Evolutionary conservation across 169 alveolate genomes (phyloP).

Genomic region (Theileria luwenshuni): DNA sequence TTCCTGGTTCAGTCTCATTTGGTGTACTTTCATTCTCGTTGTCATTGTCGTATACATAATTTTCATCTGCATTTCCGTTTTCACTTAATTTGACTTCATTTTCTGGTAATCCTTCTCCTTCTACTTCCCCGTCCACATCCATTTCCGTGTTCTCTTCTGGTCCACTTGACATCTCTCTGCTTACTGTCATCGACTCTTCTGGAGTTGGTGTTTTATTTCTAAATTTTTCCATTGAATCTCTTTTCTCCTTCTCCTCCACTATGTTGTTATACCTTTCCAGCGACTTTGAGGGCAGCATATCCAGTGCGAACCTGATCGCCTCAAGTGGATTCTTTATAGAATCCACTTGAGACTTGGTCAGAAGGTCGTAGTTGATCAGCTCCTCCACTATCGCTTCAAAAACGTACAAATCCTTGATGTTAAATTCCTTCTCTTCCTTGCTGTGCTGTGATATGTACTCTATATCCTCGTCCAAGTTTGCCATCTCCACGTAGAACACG

Average conservation of each 20-base stretch:
- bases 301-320: conserved; percentile 63
- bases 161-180: neutral
- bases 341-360: conserved; percentile 41
- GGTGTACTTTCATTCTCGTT: neutral
- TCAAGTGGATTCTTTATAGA: conserved; percentile 64
- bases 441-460: conserved; percentile 33
- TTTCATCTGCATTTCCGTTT: neutral
- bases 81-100: neutral
- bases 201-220: neutral
- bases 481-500: conserved; percentile 83
- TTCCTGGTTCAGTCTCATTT: neutral
- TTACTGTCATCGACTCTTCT: conserved; percentile 3
- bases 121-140: neutral
- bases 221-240: neutral
- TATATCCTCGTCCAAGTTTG: conserved; percentile 86
- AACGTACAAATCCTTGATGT: conserved; percentile 52
- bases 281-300: conserved; percentile 63
- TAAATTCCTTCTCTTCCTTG: conserved; percentile 18
- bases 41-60: conserved; percentile 20
- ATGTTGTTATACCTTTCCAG: conserved; percentile 45
- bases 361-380: conserved; percentile 38
- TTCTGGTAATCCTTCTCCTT: conserved; percentile 7
- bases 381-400: conserved; percentile 65
- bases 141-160: neutral
- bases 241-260: neutral